phyloP scores from a whole-genome alignment of 2,329 filamentous ascomycete genomes.

The Monosporascus sp. region DNA sequence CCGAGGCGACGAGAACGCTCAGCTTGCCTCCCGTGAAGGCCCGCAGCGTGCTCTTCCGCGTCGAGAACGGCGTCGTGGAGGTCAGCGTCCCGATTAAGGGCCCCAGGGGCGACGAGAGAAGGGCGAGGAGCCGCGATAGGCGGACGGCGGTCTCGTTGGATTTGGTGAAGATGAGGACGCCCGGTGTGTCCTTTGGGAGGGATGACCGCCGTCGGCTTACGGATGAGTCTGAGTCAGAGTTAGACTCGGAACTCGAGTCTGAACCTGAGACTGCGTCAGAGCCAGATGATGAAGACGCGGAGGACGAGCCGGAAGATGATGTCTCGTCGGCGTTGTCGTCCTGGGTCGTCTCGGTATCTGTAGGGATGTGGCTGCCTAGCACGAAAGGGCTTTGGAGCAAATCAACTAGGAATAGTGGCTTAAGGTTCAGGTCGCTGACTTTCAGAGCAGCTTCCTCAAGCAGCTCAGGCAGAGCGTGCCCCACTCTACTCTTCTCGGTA shows the following conservation, averaged over 20 bases:
- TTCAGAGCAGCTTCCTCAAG: conserved; percentile 64
- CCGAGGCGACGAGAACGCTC: conserved; percentile 79
- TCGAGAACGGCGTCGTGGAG: conserved; percentile 69
- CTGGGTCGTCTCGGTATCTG: conserved; percentile 8
- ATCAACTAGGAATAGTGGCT: conserved; percentile 80
- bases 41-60: conserved; percentile 61
- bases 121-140: conserved; percentile 69
- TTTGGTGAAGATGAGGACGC: conserved; percentile 79
- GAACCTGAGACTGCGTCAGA: conserved; percentile 30
- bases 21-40: conserved; percentile 60
- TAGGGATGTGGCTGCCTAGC: conserved; percentile 13
- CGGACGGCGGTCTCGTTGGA: conserved; percentile 86
- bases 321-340: conserved; percentile 28
- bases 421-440: conserved; percentile 63
- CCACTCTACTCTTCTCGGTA: conserved; percentile 36
- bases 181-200: conserved; percentile 22
- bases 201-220: too few species aligned
- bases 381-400: conserved; percentile 59
- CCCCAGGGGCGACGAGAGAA: conserved; percentile 57
- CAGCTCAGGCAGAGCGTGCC: conserved; percentile 54
- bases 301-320: conserved; percentile 20
- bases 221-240: conserved; percentile 20
- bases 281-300: conserved; percentile 11
- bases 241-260: conserved; percentile 25
- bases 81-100: conserved; percentile 64